Base-by-base conservation (phyloP, 2,329 filamentous ascomycete species). In the Alternaria sp. region DNA sequence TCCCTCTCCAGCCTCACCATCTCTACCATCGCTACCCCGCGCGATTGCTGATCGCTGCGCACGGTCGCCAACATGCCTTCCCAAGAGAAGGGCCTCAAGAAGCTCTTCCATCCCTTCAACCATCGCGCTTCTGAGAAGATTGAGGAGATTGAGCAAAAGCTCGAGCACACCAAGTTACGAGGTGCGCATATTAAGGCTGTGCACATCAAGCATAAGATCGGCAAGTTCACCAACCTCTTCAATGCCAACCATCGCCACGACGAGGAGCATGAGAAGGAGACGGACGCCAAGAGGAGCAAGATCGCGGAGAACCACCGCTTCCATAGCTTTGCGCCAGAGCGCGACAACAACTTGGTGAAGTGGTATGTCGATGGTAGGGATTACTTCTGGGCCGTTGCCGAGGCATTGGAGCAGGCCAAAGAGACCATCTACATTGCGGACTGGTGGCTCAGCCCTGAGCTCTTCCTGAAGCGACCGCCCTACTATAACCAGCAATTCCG, bases 311-410 rank as follows among this genome's bases (percentile, higher is more conserved):
- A 87, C 14, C 90, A 98, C 77, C 90, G 95, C 45, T 98, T 94
- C 83, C 79, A 91, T n/a, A 97, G 93, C 5, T 99, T 92, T 81
- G 96, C 96, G 41, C 95, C 95, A 0, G 90, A 95, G 77, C 89
- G 90, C 46, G 89, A 95, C 11, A 91, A 90, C 26, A 97, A 98
- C 79, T 85, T 92, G 61, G 86, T 96, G 77, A 98, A 98, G 83
- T 99, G 95, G 94, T 98, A 97, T 81, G 93, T 98, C 11, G 96
- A 98, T 77, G 96, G 94, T 4, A 87, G 94, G 65, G 92, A 98
- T 81, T 99, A 99, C 80, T 96, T 96, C 79, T 97, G 94, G 79
- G 91, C 96, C 18, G 94, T 99, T 11, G 96, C 94, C 0, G 89
- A 90, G 33, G 95, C 94, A 0, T 85, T 98, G n/a, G 94, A 98